Base-by-base conservation (phyloP, 495 filamentous ascomycete genomes). In the Hypoxylon intermedium region DNA sequence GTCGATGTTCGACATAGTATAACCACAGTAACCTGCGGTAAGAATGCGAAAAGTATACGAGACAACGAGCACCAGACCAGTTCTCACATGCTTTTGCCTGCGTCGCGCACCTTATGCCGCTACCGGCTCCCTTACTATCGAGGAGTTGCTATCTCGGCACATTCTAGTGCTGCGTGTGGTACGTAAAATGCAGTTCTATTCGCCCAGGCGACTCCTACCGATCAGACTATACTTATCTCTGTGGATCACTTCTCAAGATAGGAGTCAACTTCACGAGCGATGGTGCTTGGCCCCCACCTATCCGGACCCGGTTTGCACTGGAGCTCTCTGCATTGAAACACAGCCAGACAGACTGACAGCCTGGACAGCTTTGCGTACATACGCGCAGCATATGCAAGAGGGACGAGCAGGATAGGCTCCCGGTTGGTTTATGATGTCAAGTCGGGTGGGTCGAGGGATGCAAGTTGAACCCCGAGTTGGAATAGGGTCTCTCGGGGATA, bases 351-450 rank as follows among this genome's bases (percentile, higher is more conserved):
- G n/a, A n/a, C n/a, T n/a, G n/a, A 41, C n/a, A 48, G 48, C 19
- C 48, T 60, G 54, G 36, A 42, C 49, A 53, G 28, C 36, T n/a
- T 36, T 42, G 34, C 28, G 43, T 21, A 21, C 4, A 16, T 40
- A 41, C 26, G 34, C 36, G 9, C 49, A 60, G 48, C 43, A 48
- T 48, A 60, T 54, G 50, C 42, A 42, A 26, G 48, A 9, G 50
- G 24, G 21, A 18, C n/a, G 1, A 26, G 1, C 34, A 54, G 58
- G 43, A 54, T 48, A 36, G 12, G 19, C 24, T 42, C 57, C 57
- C 57, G 58, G 58, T 61, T 61, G 58, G 58, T 5, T 34, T 13
- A 44, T 50, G 43, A 61, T 54, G 43, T 54, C 50, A 61, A 60
- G 21, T 33, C 38, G 13, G 30, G 48, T 37, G 49, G 57, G 24